Percentiles rank a stretch among this genome's conserved stretches.
These are phyloP conservation scores for Ceriops decandra DNA, from an alignment of 345 rosid species.

Conservation along the genomic window DNA sequence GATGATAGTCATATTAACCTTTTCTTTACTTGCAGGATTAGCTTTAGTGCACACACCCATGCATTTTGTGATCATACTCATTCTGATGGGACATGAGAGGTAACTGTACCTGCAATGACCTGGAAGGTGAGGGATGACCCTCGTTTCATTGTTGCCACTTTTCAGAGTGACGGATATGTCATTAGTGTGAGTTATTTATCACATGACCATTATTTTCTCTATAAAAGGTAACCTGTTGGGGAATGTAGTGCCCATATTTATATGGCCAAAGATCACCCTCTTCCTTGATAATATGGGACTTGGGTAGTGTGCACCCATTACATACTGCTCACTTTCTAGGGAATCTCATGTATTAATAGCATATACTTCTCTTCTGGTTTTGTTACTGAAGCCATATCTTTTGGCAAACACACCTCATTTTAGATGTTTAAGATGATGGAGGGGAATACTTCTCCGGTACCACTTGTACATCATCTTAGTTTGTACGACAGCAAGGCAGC, in stretches of 20 bases:
- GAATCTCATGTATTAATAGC: slow-evolving; percentile 43
- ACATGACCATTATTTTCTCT: no score
- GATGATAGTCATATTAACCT: neutral
- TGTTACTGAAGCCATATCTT: slow-evolving; percentile 20
- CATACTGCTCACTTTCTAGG: slow-evolving; percentile 51
- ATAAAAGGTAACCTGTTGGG: no score
- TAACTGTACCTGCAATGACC: slow-evolving; percentile 52
- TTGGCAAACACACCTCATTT: slow-evolving; percentile 20
- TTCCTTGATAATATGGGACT: no score
- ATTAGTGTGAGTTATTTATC: slow-evolving; percentile 41
- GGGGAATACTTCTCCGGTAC: slow-evolving; percentile 1
- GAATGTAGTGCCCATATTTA: no score
- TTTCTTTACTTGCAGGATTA: slow-evolving; percentile 31
- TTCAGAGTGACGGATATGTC: slow-evolving; percentile 23
- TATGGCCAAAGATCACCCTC: no score
- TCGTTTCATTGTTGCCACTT: slow-evolving; percentile 53
- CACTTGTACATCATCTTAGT: slow-evolving; percentile 21
- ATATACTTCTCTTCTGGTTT: slow-evolving; percentile 27
- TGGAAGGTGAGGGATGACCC: slow-evolving; percentile 58
- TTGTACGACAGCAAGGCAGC: neutral
- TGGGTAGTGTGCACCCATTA: no score
- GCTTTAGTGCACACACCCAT: slow-evolving; percentile 50
- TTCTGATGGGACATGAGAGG: slow-evolving; percentile 56
- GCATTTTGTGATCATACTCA: slow-evolving; percentile 49
- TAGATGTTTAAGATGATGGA: slow-evolving; percentile 18